A percentile compares a stretch with the other conserved stretches of the same genome.
Evolutionary conservation across 495 filamentous ascomycete species (phyloP).

Genomic region (Hypoxylon lenormandii): DNA sequence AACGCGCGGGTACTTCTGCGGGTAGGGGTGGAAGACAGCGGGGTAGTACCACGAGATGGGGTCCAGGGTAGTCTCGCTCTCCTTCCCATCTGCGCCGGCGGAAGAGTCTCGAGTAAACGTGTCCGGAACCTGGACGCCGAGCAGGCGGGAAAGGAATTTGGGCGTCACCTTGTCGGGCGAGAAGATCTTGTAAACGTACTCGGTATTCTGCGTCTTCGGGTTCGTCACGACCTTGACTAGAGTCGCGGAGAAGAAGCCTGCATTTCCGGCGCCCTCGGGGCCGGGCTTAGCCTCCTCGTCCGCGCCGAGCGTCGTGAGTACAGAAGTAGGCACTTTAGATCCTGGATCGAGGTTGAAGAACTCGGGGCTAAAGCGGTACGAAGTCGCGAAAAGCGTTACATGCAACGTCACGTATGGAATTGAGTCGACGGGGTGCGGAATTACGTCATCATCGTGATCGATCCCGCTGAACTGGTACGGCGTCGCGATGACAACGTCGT

Average conservation of each 20-base stretch:
- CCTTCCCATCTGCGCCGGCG: neutral
- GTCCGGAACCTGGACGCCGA: conserved; percentile 61
- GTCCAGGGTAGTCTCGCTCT: conserved; percentile 34
- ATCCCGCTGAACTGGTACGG: conserved; percentile 83
- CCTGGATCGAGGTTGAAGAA: conserved; percentile 74
- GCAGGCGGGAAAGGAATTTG: conserved; percentile 68
- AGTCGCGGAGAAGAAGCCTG: conserved; percentile 89
- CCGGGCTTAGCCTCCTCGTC: conserved; percentile 61
- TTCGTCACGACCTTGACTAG: conserved; percentile 74
- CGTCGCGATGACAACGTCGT: conserved; percentile 81
- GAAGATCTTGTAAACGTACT: conserved; percentile 97
- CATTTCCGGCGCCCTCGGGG: conserved; percentile 70
- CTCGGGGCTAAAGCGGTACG: conserved; percentile 71
- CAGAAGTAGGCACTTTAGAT: conserved; percentile 70
- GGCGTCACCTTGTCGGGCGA: conserved; percentile 75
- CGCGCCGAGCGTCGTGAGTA: conserved; percentile 84
- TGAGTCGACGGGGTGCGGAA: conserved; percentile 68
- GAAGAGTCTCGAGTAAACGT: conserved; percentile 43
- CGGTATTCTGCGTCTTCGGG: conserved; percentile 63
- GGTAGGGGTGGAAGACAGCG: conserved; percentile 82
- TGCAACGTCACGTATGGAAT: conserved; percentile 86
- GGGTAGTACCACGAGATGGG: conserved; percentile 83
- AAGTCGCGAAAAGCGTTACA: conserved; percentile 88
- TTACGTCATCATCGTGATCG: conserved; percentile 54
- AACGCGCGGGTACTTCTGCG: conserved; percentile 80